Percentiles rank a stretch among this genome's conserved stretches.
Evolutionary conservation across 345 rosid species (phyloP).

Genomic region (Citrus mangshanensis): DNA sequence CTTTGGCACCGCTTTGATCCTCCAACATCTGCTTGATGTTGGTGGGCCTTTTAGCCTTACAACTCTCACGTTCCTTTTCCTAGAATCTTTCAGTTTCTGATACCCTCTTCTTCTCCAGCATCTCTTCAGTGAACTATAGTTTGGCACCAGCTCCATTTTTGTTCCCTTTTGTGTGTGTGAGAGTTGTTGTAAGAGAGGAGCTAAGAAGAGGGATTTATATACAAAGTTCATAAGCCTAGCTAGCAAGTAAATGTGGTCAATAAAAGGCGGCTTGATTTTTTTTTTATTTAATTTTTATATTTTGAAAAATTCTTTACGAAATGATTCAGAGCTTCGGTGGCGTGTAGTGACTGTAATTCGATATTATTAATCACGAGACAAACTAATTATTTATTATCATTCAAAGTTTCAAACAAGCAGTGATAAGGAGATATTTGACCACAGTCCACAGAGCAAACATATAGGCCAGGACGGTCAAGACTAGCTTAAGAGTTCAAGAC

Average conservation of each 20-base stretch:
- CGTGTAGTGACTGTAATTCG: neutral
- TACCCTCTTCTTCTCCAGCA: slow-evolving; percentile 34
- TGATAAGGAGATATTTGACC: too few relatives aligned
- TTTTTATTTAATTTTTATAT: too few relatives aligned
- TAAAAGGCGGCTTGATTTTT: neutral
- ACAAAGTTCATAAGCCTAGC: neutral
- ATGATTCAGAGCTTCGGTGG: neutral
- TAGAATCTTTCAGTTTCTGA: slow-evolving; percentile 20
- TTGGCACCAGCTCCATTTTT: slow-evolving; percentile 22
- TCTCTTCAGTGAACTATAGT: slow-evolving; percentile 21
- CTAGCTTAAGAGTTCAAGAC: too few relatives aligned
- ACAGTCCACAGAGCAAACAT: too few relatives aligned
- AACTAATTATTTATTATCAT: too few relatives aligned
- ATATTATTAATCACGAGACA: too few relatives aligned
- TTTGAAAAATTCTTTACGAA: neutral
- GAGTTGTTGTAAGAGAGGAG: neutral
- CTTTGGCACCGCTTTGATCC: slow-evolving; percentile 27
- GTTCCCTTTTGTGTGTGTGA: neutral
- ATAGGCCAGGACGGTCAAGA: too few relatives aligned
- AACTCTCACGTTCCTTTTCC: slow-evolving; percentile 21
- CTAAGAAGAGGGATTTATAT: neutral
- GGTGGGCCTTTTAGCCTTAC: slow-evolving; percentile 16
- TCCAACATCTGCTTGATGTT: slow-evolving; percentile 31
- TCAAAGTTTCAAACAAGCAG: too few relatives aligned
- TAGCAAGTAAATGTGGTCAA: neutral